Evolutionary conservation across 2,329 filamentous ascomycete genomes (phyloP).

Genomic region (Chrysoporthe puriensis): DNA sequence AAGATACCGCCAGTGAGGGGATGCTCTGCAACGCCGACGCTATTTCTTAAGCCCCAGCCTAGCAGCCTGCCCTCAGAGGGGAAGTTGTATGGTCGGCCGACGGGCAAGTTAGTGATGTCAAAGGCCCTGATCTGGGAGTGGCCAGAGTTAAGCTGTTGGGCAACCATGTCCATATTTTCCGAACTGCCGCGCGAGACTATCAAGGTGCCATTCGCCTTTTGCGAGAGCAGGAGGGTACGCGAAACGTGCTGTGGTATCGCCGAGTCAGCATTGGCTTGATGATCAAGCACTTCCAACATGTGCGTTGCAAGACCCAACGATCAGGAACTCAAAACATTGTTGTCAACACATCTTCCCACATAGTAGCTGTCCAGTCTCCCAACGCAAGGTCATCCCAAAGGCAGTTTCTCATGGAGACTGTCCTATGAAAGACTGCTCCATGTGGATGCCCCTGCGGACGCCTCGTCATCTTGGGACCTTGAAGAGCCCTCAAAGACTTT

Average conservation of each 20-base stretch:
- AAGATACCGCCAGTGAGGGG: slow-evolving; percentile 52
- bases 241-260: slow-evolving; percentile 55
- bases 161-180: slow-evolving; percentile 62
- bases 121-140: slow-evolving; percentile 70
- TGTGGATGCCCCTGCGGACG: too few relatives aligned
- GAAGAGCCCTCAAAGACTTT: too few relatives aligned
- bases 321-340: too few relatives aligned
- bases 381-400: too few relatives aligned
- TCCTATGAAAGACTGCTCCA: too few relatives aligned
- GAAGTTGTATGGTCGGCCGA: slow-evolving; percentile 46
- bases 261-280: background rate
- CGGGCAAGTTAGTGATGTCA: slow-evolving; percentile 42
- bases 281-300: background rate
- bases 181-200: slow-evolving; percentile 69
- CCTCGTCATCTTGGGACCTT: too few relatives aligned
- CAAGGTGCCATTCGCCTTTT: slow-evolving; percentile 57
- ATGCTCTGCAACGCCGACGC: slow-evolving; percentile 68
- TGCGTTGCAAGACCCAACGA: background rate
- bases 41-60: slow-evolving; percentile 72
- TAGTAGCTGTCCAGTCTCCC: too few relatives aligned
- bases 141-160: slow-evolving; percentile 56
- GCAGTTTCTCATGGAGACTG: too few relatives aligned
- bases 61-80: slow-evolving; percentile 50
- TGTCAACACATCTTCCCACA: too few relatives aligned
- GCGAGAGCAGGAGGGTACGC: slow-evolving; percentile 67